Conservation (phyloP, 345 rosid species). For the Ailanthus altissimus region DNA sequence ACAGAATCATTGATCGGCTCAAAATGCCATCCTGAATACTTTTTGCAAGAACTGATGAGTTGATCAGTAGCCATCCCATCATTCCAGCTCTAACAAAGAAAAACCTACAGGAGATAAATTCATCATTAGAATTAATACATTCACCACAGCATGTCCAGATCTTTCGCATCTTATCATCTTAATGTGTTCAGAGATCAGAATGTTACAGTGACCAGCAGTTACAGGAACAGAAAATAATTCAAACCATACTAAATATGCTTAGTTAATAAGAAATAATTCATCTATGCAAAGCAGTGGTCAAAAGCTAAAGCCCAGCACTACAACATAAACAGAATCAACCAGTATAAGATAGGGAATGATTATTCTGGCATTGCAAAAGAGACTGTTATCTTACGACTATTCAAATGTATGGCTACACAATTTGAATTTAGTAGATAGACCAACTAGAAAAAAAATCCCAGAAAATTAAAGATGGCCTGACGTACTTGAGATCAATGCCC, state of each 20-base stretch:
- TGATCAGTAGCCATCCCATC: constrained; percentile 97
- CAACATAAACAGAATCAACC: not conserved
- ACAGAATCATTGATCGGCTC: constrained; percentile 76
- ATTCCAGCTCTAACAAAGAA: constrained; percentile 96
- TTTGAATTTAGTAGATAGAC: not conserved
- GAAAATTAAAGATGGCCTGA: constrained; percentile 11
- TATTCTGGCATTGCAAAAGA: not conserved
- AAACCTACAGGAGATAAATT: constrained; percentile 50
- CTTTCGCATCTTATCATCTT: not conserved
- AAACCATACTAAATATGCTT: not conserved
- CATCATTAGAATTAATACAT: constrained; percentile 16
- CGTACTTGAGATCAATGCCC: constrained; percentile 92
- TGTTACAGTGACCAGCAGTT: not conserved
- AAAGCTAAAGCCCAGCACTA: not conserved
- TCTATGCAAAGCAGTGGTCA: not conserved
- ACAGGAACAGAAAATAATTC: constrained; percentile 2
- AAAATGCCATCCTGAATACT: constrained; percentile 55
- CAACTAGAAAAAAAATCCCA: not conserved
- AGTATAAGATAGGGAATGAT: constrained; percentile 6
- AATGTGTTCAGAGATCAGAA: not conserved
- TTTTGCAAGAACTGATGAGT: constrained; percentile 78
- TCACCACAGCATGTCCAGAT: constrained; percentile 9
- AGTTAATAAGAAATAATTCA: not conserved
- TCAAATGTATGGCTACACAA: not conserved
- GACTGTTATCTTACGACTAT: not conserved